These are phyloP conservation scores for Aeschynomene evenia DNA, from an alignment of 306 rosid genomes.

Conservation along the genomic window DNA sequence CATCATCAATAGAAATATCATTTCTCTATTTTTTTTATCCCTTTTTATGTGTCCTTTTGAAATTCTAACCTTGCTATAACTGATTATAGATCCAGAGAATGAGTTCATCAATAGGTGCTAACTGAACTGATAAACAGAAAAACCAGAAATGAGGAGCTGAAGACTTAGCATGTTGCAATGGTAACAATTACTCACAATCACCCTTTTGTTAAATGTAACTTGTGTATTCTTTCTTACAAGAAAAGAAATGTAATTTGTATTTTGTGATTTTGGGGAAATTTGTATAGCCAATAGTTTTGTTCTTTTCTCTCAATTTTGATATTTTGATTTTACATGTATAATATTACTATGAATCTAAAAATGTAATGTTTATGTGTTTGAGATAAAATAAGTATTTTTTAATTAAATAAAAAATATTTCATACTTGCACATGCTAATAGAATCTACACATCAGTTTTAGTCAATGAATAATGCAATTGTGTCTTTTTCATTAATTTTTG, in stretches of 20 bases:
- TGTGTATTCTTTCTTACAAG: constrained; percentile 2
- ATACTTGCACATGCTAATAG: neutral
- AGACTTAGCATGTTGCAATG: too few relatives aligned
- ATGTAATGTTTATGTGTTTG: too few relatives aligned
- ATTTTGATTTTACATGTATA: neutral
- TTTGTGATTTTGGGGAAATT: constrained; percentile 26
- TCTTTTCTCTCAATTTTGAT: neutral
- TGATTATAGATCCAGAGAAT: constrained; percentile 42
- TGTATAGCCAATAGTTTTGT: constrained; percentile 23
- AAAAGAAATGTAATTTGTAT: neutral
- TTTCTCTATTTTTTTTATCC: neutral
- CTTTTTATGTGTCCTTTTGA: neutral
- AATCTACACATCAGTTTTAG: neutral
- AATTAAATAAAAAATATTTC: too few relatives aligned
- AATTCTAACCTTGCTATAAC: constrained; percentile 15
- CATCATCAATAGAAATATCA: too few relatives aligned
- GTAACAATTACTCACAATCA: constrained; percentile 15
- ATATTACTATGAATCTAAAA: neutral
- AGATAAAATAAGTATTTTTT: too few relatives aligned
- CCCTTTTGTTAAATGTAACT: constrained; percentile 25
- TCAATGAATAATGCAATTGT: neutral
- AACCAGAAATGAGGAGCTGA: too few relatives aligned
- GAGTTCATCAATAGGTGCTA: constrained; percentile 36
- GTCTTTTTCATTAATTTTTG: too few relatives aligned
- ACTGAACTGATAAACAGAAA: neutral